Base-by-base conservation (phyloP, 2,329 filamentous ascomycete genomes). In the Byssothecium circinans region DNA sequence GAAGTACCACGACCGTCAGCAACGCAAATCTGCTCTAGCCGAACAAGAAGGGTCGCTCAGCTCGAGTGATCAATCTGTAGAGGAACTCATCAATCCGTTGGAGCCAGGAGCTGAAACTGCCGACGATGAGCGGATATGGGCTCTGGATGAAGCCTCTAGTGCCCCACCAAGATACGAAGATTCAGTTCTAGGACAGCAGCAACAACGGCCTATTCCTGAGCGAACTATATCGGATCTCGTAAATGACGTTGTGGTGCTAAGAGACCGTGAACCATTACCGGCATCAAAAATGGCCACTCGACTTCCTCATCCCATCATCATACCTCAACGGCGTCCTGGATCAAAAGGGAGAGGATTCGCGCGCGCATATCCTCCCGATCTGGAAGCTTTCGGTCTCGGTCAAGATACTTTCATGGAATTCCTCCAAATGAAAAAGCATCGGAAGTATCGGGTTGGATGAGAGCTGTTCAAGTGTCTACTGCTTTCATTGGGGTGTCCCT, bases 271-370 rank as follows among this genome's bases (percentile, higher is more conserved):
- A 25, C 14, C 37, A 20, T 36, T 33, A n/a, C 19, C 18, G 19
- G 7, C 18, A 27, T n/a, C 39, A 8, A 17, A 7, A 15, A 10
- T 17, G 19, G 11, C 8, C 4, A 22, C 37, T 19, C 47, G 42
- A 10, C 54, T 59, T 18, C 41, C 49, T 14, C 44, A 70, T 40
- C 78, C 78, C 0, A 75, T 82, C 18, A 74, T 82, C 18, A 60
- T 82, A 3, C 77, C 78, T 0, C 80, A 82, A 47, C 67, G 79
- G 2, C 73, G 80, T 10, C 79, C 80, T 1, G 69, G 74, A 23
- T 68, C 73, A 25, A 76, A 76, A 42, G 58, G 64, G 0, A 70
- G 79, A 11, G 80, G 79, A 0, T 81, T 82, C 52, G 67, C 81
- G 3, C 72, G 74, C n/a, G 79, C 77, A 0, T 82, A 82, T 56